These are phyloP conservation scores for Xylaria sp. DNA, from an alignment of 2,329 filamentous ascomycete species.

Conservation along the genomic window DNA sequence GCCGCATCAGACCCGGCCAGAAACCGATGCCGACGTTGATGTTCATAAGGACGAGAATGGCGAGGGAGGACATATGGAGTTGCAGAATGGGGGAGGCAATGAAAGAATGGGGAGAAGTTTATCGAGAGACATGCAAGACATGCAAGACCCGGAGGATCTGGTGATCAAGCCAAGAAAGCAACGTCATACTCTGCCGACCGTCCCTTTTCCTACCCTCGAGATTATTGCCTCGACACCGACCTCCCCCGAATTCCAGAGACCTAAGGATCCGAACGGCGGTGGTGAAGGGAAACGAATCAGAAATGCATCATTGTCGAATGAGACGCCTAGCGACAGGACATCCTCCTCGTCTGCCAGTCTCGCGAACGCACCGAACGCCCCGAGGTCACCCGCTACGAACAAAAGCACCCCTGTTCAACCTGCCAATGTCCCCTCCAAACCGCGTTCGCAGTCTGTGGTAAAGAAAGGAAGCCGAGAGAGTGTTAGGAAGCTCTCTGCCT, in stretches of 20 bases:
- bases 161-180: constrained; percentile 5
- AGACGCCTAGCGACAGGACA: constrained; percentile 6
- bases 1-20: constrained; percentile 14
- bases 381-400: not conserved
- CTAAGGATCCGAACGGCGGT: not conserved
- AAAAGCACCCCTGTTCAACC: constrained; percentile 10
- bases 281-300: constrained; percentile 7
- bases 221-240: constrained; percentile 26
- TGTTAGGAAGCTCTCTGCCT: constrained; percentile 58
- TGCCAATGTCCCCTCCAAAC: constrained; percentile 14
- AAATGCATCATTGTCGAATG: constrained; percentile 3
- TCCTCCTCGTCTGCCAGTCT: constrained; percentile 3
- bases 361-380: constrained; percentile 7
- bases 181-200: constrained; percentile 20
- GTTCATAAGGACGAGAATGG: not conserved
- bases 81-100: constrained; percentile 1
- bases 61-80: not conserved
- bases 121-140: constrained; percentile 10
- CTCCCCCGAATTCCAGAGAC: constrained; percentile 12
- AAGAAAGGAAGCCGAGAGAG: constrained; percentile 44
- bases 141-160: constrained; percentile 11
- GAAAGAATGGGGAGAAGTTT: constrained; percentile 27
- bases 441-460: constrained; percentile 26
- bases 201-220: constrained; percentile 30
- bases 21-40: constrained; percentile 1